Conservation (phyloP, 2,329 filamentous ascomycete genomes). For the Paecilomyces formosus region DNA sequence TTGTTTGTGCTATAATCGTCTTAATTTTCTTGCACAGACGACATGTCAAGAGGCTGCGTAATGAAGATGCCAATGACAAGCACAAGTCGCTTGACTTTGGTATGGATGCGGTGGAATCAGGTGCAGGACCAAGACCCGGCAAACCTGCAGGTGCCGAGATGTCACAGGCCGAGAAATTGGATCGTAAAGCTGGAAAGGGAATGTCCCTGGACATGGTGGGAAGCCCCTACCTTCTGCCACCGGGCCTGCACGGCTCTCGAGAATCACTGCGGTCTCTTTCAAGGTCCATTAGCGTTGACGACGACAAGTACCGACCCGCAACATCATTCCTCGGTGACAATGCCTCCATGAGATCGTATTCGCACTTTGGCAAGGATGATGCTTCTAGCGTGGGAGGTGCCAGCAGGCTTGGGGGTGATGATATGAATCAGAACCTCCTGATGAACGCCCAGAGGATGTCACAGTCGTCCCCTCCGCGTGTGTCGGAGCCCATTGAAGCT, state of each 20-base stretch:
- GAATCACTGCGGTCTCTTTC: slow-evolving; percentile 85
- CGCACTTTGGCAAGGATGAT: slow-evolving; percentile 36
- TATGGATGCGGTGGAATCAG: slow-evolving; percentile 48
- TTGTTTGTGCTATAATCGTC: slow-evolving; percentile 58
- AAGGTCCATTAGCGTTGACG: slow-evolving; percentile 62
- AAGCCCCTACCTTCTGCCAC: slow-evolving; percentile 82
- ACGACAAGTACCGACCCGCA: slow-evolving; percentile 75
- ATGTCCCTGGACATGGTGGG: slow-evolving; percentile 61
- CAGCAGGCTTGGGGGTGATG: slow-evolving; percentile 36
- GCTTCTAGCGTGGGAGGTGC: slow-evolving; percentile 48
- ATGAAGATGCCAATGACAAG: slow-evolving; percentile 78
- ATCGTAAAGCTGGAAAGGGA: slow-evolving; percentile 36
- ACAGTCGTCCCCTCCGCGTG: slow-evolving; percentile 40
- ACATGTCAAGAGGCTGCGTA: slow-evolving; percentile 60
- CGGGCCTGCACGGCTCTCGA: slow-evolving; percentile 66
- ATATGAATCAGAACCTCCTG: slow-evolving; percentile 46
- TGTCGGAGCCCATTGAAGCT: slow-evolving; percentile 8
- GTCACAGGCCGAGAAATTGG: slow-evolving; percentile 40
- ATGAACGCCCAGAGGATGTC: slow-evolving; percentile 54
- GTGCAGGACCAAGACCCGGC: slow-evolving; percentile 32
- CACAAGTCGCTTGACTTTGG: slow-evolving; percentile 93
- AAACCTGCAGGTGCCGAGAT: slow-evolving; percentile 39
- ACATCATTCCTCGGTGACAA: slow-evolving; percentile 45
- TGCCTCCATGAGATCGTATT: slow-evolving; percentile 30
- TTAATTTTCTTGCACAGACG: slow-evolving; percentile 73